Percentiles rank a stretch among this genome's conserved stretches.
These are phyloP conservation scores for Vigna trinervia DNA, from an alignment of 306 rosid species.

Conservation along the genomic window DNA sequence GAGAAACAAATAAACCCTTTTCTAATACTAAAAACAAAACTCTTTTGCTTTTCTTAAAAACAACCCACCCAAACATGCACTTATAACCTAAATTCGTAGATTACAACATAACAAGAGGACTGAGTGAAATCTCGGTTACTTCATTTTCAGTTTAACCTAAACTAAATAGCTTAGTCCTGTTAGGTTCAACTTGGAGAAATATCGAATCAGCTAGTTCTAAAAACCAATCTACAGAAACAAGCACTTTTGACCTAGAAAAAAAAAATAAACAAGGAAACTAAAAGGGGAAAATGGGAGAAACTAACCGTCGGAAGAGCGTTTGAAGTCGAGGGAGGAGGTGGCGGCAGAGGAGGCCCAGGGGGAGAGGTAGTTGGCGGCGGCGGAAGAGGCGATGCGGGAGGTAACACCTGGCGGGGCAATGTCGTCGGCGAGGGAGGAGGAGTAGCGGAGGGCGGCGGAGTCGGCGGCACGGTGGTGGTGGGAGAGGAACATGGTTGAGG, in stretches of 20 bases:
- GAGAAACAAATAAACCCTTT: background rate
- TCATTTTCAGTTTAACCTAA: background rate
- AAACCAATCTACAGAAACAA: background rate
- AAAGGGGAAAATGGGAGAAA: background rate
- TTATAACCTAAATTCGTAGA: background rate
- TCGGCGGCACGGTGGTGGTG: conserved; percentile 15
- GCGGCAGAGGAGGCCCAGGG: conserved; percentile 55
- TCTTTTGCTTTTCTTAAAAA: background rate
- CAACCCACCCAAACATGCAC: background rate
- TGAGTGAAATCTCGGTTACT: too few species aligned
- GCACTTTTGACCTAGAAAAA: background rate
- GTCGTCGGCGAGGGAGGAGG: conserved; percentile 51
- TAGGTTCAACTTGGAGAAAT: background rate
- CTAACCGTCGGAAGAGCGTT: conserved; percentile 85
- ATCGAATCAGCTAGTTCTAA: background rate
- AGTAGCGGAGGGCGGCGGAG: conserved; percentile 42
- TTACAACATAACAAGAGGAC: background rate
- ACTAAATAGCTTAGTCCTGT: background rate
- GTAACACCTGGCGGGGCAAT: conserved; percentile 52
- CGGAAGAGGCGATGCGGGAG: conserved; percentile 42
- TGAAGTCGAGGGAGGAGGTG: conserved; percentile 53
- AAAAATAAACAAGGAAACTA: too few species aligned
- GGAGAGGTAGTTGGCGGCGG: conserved; percentile 57
- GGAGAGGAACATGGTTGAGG: conserved; percentile 41
- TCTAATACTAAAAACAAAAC: background rate